Conservation (phyloP, 208 protist species). For the Endotrypanum monterogeii region DNA sequence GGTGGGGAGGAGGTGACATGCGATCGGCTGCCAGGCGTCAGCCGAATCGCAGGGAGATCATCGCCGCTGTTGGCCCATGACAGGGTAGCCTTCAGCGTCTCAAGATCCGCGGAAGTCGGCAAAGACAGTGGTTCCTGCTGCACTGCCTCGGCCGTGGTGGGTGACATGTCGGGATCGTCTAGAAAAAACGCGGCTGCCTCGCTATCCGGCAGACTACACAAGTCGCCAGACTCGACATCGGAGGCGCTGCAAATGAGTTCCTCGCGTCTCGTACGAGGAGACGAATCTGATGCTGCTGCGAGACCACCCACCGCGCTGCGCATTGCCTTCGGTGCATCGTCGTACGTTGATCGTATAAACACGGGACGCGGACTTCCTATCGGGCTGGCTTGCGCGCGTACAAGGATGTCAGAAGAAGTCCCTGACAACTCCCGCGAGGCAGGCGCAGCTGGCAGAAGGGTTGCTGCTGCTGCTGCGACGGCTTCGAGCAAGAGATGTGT, state of each 20-base stretch:
- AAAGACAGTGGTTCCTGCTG: neutral
- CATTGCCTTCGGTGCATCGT: too few relatives aligned
- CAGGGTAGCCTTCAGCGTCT: neutral
- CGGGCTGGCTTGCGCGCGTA: neutral
- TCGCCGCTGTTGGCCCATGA: neutral
- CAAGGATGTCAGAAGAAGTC: constrained; percentile 5
- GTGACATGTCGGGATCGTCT: neutral
- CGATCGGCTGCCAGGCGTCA: neutral
- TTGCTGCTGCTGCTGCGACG: neutral
- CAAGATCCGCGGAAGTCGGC: neutral
- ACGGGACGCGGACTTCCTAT: neutral
- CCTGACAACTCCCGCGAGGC: neutral
- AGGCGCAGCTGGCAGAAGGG: neutral
- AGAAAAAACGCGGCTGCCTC: neutral
- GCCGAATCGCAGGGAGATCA: neutral
- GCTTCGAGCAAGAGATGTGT: neutral
- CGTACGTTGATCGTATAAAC: neutral
- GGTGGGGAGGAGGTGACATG: neutral
- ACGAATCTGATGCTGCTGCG: neutral
- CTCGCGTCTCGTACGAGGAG: neutral
- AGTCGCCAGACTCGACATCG: neutral
- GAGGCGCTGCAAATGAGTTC: neutral
- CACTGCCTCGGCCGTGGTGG: neutral
- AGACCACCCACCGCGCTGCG: neutral
- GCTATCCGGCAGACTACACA: constrained; percentile 10